Base-by-base conservation (phyloP, 108 stramenopile species). In the Discostella pseudostelligera region DNA sequence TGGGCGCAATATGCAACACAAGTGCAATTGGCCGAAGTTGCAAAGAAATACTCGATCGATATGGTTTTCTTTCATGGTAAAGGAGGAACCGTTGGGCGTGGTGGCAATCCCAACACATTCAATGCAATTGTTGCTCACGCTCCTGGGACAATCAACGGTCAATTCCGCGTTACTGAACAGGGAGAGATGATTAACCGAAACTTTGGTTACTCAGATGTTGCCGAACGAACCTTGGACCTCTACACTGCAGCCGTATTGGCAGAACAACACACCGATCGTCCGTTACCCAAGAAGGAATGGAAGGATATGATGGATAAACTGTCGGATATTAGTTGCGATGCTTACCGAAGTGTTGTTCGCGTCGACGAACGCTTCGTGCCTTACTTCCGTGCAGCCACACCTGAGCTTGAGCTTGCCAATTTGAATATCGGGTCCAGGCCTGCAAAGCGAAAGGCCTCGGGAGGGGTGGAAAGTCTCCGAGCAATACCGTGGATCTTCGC, bases 111-210 rank as follows among this genome's bases (percentile, higher is more conserved):
- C 8, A 84, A 78, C 12, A 79, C 87, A 8, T 93, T 87, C 76
- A 59, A 89, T 58, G 96, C 89, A 35, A 79, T 94, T 13, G 69
- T 98, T n/a, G 89, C 92, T 7, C 88, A 92, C 53, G 96, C 86
- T 35, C 91, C 92, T 24, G 81, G 89, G 55, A 98, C 97, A 8
- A 92, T 98, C 73, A 90, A 98, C 48, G 96, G 96, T 37, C 85
- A 90, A 53, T 98, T 97, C 88, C 90, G 97, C 19, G 96, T 98
- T n/a, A 98, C 97, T 2, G 97, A 98, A 80, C 97, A 98, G 62
- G 97, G 96, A 24, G 97, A 98, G 70, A 98, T 98, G 97, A 97
- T 98, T 68, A 89, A 88, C 32, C 96, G 96, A 68, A 98, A 97
- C 81, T 98, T 98, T 66, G 98, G 98, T 6, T 76, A 94, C 55